Conservation (phyloP, 2,329 filamentous ascomycete genomes). For the Plenodomus tracheiphilus region DNA sequence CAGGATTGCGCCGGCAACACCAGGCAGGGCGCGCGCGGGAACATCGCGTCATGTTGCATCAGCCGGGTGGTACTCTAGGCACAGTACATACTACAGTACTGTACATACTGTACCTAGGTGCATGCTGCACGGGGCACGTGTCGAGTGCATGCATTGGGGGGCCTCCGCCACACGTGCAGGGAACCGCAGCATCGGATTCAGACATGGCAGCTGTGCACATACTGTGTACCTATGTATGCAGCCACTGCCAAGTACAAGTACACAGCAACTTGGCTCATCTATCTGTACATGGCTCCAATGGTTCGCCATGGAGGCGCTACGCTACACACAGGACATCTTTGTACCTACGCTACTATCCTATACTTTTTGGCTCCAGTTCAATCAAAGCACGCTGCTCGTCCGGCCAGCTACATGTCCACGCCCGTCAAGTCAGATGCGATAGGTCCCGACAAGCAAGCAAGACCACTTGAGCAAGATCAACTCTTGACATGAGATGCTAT, state of each 20-base stretch:
- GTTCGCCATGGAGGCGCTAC: conserved; percentile 13
- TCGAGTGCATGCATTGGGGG: conserved; percentile 3
- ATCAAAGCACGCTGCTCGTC: conserved; percentile 1
- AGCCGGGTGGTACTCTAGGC: background rate
- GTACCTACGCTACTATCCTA: conserved; percentile 24
- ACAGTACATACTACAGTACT: too few relatives aligned
- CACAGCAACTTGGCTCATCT: too few relatives aligned
- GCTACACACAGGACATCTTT: conserved; percentile 24
- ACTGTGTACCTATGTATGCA: too few relatives aligned
- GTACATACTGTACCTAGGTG: background rate
- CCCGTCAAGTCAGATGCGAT: conserved; percentile 24
- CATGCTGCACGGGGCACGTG: background rate
- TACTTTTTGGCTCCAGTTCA: conserved; percentile 34
- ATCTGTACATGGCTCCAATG: background rate
- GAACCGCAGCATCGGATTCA: conserved; percentile 6
- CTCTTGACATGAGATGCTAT: conserved; percentile 10
- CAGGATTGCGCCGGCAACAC: conserved; percentile 5
- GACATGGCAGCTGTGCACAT: background rate
- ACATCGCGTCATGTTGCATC: conserved; percentile 14
- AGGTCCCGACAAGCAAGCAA: conserved; percentile 28
- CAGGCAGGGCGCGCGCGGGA: too few relatives aligned
- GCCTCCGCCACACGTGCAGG: conserved; percentile 5
- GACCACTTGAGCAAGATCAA: conserved; percentile 22
- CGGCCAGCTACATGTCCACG: conserved; percentile 26
- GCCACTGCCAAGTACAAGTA: too few relatives aligned